Base-by-base conservation (phyloP, 1,284 basidiomycete species). In the Trametes sp. region DNA sequence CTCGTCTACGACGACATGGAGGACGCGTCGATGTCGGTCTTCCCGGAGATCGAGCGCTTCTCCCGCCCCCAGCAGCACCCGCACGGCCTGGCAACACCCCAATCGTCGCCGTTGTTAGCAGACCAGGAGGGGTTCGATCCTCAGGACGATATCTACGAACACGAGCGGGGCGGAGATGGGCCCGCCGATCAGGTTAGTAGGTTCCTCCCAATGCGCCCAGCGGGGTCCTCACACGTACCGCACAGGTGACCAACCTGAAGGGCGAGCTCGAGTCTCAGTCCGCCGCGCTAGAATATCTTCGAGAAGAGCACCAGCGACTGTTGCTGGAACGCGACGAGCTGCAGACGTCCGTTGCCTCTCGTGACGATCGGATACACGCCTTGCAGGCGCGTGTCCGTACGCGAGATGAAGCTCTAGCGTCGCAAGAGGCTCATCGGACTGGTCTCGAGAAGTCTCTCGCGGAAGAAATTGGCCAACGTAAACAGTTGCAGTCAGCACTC, bases 301-400 rank as follows among this genome's bases (percentile, higher is more conserved):
- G 58, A 24, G 63, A 59, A 19, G 61, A 59, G 28, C 63, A 61
- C 42, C 45, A 51, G 9, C 45, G 38, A 23, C 33, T 67, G n/a
- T 29, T 59, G 50, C 53, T 52, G 23, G 64, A 68, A 45, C 53
- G 59, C 31, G 57, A 46, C 41, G 57, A 56, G n/a, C 53, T 69
- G 7, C 49, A 45, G n/a, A 31, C 28, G 11, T 45, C 45, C 6
- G 21, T 69, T 41, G 44, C 56, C 29, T 56, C 61, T 26, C 61
- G 60, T 23, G 60, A 69, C 44, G 41, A 33, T 35, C 53, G 49
- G 9, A 16, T 69, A 19, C 38, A 28, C 13, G 19, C 31, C 10
- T 49, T 69, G 13, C 35, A 64, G 23, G 26, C 59, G 5, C 57
- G 66, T 19, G 33, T 66, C 16, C 49, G 48, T 21, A 35, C 46